Evolutionary conservation across 192 early-diverging fungal species (phyloP).

Genomic region (Backusella parvicylindrica): DNA sequence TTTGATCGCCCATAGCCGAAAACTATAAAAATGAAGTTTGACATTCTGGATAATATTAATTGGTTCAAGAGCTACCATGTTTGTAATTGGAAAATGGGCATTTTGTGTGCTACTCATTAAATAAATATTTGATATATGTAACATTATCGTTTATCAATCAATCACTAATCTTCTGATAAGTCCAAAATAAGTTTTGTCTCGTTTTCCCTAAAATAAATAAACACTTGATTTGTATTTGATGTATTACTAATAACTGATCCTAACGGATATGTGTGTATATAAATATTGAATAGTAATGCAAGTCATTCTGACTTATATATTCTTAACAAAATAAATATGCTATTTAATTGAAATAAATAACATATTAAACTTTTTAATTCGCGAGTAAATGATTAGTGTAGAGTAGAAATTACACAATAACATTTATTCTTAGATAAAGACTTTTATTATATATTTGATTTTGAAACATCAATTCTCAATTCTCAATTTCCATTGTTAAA

Average conservation of each 20-base stretch:
- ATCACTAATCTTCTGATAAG: background rate
- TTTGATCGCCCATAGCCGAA: background rate
- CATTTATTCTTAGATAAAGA: too few relatives aligned
- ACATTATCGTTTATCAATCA: background rate
- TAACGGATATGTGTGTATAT: background rate
- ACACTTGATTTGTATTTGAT: background rate
- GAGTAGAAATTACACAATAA: too few relatives aligned
- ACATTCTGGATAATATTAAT: background rate
- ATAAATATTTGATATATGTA: background rate
- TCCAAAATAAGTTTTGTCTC: background rate
- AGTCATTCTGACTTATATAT: background rate
- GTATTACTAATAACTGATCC: background rate
- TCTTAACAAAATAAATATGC: too few relatives aligned
- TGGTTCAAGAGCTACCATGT: background rate
- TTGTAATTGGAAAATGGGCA: background rate
- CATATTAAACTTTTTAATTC: too few relatives aligned
- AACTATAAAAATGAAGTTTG: background rate
- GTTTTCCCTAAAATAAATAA: background rate
- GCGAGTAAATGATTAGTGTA: too few relatives aligned
- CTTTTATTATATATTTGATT: too few relatives aligned
- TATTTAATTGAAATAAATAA: too few relatives aligned
- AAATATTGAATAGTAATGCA: background rate
- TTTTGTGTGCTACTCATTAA: background rate
- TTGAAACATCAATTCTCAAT: too few relatives aligned
- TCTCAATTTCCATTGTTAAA: too few relatives aligned